Base-by-base conservation (phyloP, 2,329 filamentous ascomycete genomes). In the Trichophyton mentagrophytes region DNA sequence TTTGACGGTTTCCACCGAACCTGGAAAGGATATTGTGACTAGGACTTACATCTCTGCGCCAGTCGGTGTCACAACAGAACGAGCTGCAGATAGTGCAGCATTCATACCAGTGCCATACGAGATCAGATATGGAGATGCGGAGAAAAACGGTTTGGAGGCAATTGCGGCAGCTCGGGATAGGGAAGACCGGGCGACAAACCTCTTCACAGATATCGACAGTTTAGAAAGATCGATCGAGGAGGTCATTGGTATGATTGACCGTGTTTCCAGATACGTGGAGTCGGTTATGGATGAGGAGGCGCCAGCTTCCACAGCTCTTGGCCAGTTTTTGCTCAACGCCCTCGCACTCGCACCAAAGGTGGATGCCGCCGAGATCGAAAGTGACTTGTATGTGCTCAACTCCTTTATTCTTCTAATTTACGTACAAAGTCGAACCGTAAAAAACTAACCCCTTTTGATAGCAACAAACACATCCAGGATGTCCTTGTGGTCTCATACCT, bases 391-490 rank as follows among this genome's bases (percentile, higher is more conserved):
- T 58, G 81, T 80, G 66, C 17, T 20, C 15, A 51, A 49, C 6
- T 42, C 30, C 36, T 47, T 59, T 59, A 7, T 38, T 15, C 60
- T 36, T 11, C 62, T 3, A n/a, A 56, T n/a, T 49, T 40, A n/a
- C 33, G 13, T n/a, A 25, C 20, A n/a, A 15, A 20, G 38, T 15
- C 25, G 61, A 69, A 62, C 71, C 76, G 17, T n/a, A 44, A n/a
- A 7, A 7, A 72, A 73, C 72, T 51, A 38, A 38, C 33, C 9
- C 33, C 57, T 25, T 46, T 9, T 57, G 40, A 44, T 71, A 84
- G 82, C 84, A 99, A 99, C 85, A 96, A 95, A 81, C 93, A 99
- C 79, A 90, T 99, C 76, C 93, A 99, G 80, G 93, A 99, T 75
- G 91, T 99, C 64, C 85, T 99, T 67, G 91, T 97, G 75, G 91